Evolutionary conservation across 2,329 filamentous ascomycete species (phyloP), one percentile per base, ranked within the genome.

Genomic region (Pseudohalonectria lignicola): DNA sequence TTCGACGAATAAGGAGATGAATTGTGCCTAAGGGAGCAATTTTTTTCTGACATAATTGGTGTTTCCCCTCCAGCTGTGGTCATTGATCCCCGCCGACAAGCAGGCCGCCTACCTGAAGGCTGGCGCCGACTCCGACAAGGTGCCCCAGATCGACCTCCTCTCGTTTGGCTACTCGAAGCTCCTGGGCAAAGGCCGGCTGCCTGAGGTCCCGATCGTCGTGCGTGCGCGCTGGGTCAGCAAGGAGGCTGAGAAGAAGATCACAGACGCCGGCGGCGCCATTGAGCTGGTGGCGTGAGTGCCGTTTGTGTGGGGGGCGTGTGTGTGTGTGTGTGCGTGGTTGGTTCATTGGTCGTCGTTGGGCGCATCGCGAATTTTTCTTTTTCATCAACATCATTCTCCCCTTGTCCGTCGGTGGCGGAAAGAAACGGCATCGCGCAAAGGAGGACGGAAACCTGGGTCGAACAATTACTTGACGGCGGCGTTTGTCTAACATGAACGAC

Each of bases 201-300:
- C 92, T 59, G 74, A 90, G 61, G 78, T 96, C 59, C 92, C 92
- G 53, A 68, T 98, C 57, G 86, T 98, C 59, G 88, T 98, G 53
- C 86, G 86, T 62, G 90, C 92, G 54, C 76, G 92, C 64, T 96
- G 87, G 75, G 85, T 98, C 69, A 87, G 81, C 76, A 83, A 84
- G 64, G 81, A 94, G 66, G 92, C 92, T 53, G 92, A 98, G 82
- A 76, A 86, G 74, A 98, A 98, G 84, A 95, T 98, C 71, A 94
- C 85, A 65, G 86, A 92, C 68, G 90, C 88, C 59, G 92, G 92
- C 67, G 90, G 90, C 69, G 85, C 94, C 60, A 74, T 94, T 59
- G 86, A 95, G 78, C 77, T 95, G 64, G 86, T 95, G 61, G 88
- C 87, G 70, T 95, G 83, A 75, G 36, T 5, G 17, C 12, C 25